Evolutionary conservation across 345 rosid genomes (phyloP), one percentile per base, ranked within the genome.

Genomic region (Firmiana major): DNA sequence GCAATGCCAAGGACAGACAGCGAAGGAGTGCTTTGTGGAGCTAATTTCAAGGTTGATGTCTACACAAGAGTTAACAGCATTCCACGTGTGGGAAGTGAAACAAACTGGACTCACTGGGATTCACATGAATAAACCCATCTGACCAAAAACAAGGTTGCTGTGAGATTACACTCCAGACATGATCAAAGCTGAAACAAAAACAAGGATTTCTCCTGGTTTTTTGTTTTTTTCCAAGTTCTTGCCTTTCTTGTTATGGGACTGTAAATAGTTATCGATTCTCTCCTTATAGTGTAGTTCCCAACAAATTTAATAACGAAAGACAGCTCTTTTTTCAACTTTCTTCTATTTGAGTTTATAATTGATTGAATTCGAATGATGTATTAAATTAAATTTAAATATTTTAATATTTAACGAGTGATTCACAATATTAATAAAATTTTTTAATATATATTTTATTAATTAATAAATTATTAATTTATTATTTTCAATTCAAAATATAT

Each of bases 1-100:
- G 97, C 99, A 10, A 90, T 97, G 97, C 88, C 93, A 1, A 94
- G 99, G 80, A 82, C 84, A 65, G 99, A 97, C 48, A 94, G 98
- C 60, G 97, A 92, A 75, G 99, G 99, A 1, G 93, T 83, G 1
- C 31, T 94, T 51, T 92, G 98, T 71, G 99, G 98, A 13, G 86
- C 98, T 45, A 92, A 86, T 57, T 97, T 94, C 87, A 97, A 90
- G 85, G 99, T 90, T 0, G 99, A 94, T 80, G 84, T 63, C 45
- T 89, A 82, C 76, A 75, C 92, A 9, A 90, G 90, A 80, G 81
- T 88, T 59, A 85, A 78, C 70, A 78, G 84, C 74, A 92, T 96
- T 22, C 98, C 99, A 0, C 88, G 98, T 6, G 87, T 90, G 42
- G 99, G 99, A 13, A 94, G 98, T 77, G 97, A 87, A 71, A 84